Evolutionary conservation across 1,139 yeast species (phyloP), one percentile per base, ranked within the genome.

Genomic region (Arxiozyma bovina): DNA sequence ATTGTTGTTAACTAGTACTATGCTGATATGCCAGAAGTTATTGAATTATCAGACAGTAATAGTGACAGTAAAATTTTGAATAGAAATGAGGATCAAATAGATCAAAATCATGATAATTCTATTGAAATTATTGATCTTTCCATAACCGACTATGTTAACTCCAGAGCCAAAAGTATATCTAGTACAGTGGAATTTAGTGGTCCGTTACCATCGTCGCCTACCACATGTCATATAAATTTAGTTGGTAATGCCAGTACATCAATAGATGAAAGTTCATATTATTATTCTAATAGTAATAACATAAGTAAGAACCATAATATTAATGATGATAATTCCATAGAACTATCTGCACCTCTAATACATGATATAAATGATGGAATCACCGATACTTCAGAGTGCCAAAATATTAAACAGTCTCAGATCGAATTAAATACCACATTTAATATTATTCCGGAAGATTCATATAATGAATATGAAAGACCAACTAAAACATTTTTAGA

Each of bases 71-170:
- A 8, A n/a, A 40, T 11, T 17, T n/a, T 25, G 6, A 48, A 43
- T 30, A 27, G n/a, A 11, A 50, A 40, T 11, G 4, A 23, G 7
- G 45, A 20, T 22, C n/a, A 42, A 27, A 23, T 7, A 7, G 18
- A 11, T 47, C 15, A 20, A 17, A 11, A 38, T 27, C 9, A n/a
- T n/a, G 34, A 22, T 22, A 20, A 27, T 18, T 46, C 51, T 4
- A 40, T 51, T 22, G 53, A 51, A 44, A 44, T 50, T 34, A 44
- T 45, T n/a, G 48, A 38, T 44, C 52, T 45, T 18, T 50, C 47
- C 4, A 20, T 40, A 4, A 25, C 41, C 9, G 49, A 44, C 18
- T 20, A 42, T 30, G 11, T 17, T 30, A 23, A 6, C 15, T 20
- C 42, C 11, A 45, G 11, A 20, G 21, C 11, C 12, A 20, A 11